phyloP scores from a whole-genome alignment of 352 stramenopile species.

The Phytophthora citricola region DNA sequence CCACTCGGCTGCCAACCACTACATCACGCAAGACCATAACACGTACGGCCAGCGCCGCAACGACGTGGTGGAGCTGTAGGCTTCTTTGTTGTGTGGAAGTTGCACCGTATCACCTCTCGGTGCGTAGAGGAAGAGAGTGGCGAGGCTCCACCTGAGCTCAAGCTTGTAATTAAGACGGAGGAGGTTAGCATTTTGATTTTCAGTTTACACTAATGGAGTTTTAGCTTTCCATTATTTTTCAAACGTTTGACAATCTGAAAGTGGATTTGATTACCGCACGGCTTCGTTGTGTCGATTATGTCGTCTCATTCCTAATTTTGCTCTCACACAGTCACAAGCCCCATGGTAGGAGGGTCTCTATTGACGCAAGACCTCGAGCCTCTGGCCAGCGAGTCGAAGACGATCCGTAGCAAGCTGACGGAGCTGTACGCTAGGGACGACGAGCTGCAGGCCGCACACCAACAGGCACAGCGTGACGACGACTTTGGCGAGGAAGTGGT shows the following conservation, averaged over 20 bases:
- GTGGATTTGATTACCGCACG: slow-evolving; percentile 27
- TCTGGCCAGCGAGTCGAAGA: slow-evolving; percentile 37
- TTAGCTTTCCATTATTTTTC: slow-evolving; percentile 11
- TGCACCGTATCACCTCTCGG: slow-evolving; percentile 9
- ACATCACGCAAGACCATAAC: slow-evolving; percentile 51
- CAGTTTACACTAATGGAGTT: slow-evolving; percentile 19
- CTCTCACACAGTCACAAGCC: background rate
- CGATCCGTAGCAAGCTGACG: slow-evolving; percentile 38
- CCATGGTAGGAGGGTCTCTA: slow-evolving; percentile 38
- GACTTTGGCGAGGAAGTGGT: slow-evolving; percentile 73
- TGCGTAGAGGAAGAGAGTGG: slow-evolving; percentile 25
- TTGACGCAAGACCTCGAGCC: slow-evolving; percentile 58
- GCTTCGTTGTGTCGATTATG: slow-evolving; percentile 2
- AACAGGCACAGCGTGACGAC: slow-evolving; percentile 63
- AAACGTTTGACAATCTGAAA: slow-evolving; percentile 1
- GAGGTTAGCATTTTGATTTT: slow-evolving; percentile 29
- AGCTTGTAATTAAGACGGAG: slow-evolving; percentile 39
- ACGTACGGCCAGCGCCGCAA: slow-evolving; percentile 58
- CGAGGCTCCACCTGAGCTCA: slow-evolving; percentile 1
- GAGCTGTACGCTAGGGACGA: slow-evolving; percentile 61
- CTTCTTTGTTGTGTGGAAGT: slow-evolving; percentile 6
- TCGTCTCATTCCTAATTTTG: slow-evolving; percentile 19
- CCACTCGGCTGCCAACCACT: slow-evolving; percentile 55
- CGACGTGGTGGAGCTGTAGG: slow-evolving; percentile 67
- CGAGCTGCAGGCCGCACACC: slow-evolving; percentile 60